phyloP scores from a whole-genome alignment of 148 eudicot genomes.

The Rhododendron ovatum region DNA sequence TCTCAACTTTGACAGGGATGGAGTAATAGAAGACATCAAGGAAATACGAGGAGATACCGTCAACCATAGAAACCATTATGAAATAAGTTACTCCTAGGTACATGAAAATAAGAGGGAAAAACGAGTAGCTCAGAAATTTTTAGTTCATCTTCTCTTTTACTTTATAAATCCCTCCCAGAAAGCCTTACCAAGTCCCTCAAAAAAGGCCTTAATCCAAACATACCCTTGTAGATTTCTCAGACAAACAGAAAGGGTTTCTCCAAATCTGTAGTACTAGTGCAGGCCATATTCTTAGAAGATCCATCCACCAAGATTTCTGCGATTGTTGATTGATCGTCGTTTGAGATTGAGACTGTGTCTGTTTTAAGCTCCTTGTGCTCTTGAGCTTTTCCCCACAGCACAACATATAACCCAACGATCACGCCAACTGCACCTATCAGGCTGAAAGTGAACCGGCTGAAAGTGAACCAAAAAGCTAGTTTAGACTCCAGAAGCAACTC shows the following conservation, averaged over 20 bases:
- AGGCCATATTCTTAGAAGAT: conserved; percentile 7
- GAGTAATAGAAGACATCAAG: background rate
- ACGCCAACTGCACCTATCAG: conserved; percentile 46
- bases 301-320: conserved; percentile 18
- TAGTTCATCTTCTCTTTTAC: background rate
- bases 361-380: conserved; percentile 24
- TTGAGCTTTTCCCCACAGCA: conserved; percentile 75
- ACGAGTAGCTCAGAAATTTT: background rate
- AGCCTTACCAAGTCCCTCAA: background rate
- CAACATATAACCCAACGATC: conserved; percentile 59
- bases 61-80: background rate
- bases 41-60: background rate
- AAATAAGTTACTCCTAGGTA: background rate
- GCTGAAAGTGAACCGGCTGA: conserved; percentile 43
- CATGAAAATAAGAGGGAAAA: background rate
- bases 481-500: background rate
- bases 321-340: conserved; percentile 9
- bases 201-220: background rate
- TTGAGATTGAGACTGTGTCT: background rate
- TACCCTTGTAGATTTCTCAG: conserved; percentile 10
- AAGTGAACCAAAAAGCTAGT: background rate
- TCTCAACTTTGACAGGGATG: background rate
- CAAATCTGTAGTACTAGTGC: conserved; percentile 29
- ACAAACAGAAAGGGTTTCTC: conserved; percentile 45
- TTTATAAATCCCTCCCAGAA: background rate